Evolutionary conservation across 2,329 filamentous ascomycete genomes (phyloP), one percentile per base, ranked within the genome.

Genomic region (Aureobasidium uvarum): DNA sequence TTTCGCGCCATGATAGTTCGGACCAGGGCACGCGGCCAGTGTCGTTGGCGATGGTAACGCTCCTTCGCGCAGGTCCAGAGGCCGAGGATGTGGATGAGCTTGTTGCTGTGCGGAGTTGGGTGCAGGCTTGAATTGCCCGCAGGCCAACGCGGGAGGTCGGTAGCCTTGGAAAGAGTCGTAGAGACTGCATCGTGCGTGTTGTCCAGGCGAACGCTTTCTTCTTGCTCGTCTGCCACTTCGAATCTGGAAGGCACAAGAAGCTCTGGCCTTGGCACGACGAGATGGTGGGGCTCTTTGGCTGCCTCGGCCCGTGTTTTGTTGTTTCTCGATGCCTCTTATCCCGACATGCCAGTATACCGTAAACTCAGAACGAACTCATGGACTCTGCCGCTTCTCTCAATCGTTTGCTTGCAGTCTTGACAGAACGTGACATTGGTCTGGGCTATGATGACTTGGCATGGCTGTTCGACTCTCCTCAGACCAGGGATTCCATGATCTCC

Each of bases 1-100:
- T 97, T 75, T 97, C 94, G 55, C 80, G 80, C 0, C 79, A 80
- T 0, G 88, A 92, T 2, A 98, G 84, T 64, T 95, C 83, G 3
- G 81, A 83, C 94, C 94, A 98, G 4, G 87, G 86, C 1, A 96
- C 87, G 68, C 84, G 83, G 8, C 94, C 94, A 72, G 92, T 89
- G 71, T 97, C 94, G 71, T 92, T 95, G 72, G 93, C 88, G 0
- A 94, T 85, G 0, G 92, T 96, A 31, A 97, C 87, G 45, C 87
- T 83, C 72, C 85, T 87, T 63, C 91, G 84, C 68, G 83, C 85
- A 0, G 66, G 63, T 31, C 50, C 33, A 20, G 63, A 31, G 31
- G 86, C 75, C 14, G 77, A 73, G 14, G 82, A 70, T 39, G 75
- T 67, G 48, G 71, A 70, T 56, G 71, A 68, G 36, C 67, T 68